Percentiles rank a stretch among this genome's conserved stretches.
Evolutionary conservation across 1,284 basidiomycete species (phyloP).

Genomic region (Tausonia pullulans): DNA sequence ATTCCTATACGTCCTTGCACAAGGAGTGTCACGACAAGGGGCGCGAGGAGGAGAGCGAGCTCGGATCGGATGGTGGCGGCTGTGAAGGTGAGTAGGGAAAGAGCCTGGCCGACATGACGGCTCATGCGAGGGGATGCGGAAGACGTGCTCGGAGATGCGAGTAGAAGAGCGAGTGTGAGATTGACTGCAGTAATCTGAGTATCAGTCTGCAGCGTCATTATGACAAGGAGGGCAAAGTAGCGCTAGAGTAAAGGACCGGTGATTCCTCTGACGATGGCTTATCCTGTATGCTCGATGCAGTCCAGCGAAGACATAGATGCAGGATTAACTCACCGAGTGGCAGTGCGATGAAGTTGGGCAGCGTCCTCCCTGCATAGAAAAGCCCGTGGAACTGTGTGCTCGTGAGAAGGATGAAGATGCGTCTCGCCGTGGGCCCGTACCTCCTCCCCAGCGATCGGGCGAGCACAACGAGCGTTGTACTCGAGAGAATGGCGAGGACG

Average conservation of each 20-base stretch:
- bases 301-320: too few species aligned
- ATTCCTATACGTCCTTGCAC: slow-evolving; percentile 40
- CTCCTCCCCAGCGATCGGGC: slow-evolving; percentile 50
- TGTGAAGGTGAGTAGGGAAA: slow-evolving; percentile 49
- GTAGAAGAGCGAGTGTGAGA: slow-evolving; percentile 47
- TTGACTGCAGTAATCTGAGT: slow-evolving; percentile 42
- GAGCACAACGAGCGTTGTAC: slow-evolving; percentile 52
- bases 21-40: slow-evolving; percentile 51
- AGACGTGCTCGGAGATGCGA: slow-evolving; percentile 31
- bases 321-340: slow-evolving; percentile 50
- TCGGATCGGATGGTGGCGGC: slow-evolving; percentile 73
- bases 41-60: slow-evolving; percentile 53
- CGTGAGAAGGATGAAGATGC: slow-evolving; percentile 56
- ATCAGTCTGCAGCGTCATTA: too few species aligned
- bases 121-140: too few species aligned
- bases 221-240: too few species aligned
- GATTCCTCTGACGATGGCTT: too few species aligned
- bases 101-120: slow-evolving; percentile 20
- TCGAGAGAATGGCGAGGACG: slow-evolving; percentile 58
- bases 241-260: too few species aligned
- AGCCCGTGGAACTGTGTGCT: slow-evolving; percentile 79
- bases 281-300: too few species aligned
- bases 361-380: slow-evolving; percentile 84
- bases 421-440: slow-evolving; percentile 49
- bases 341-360: slow-evolving; percentile 89